Evolutionary conservation across 2,329 filamentous ascomycete genomes (phyloP), one percentile per base, ranked within the genome.

Genomic region (Aspergillus sp.): DNA sequence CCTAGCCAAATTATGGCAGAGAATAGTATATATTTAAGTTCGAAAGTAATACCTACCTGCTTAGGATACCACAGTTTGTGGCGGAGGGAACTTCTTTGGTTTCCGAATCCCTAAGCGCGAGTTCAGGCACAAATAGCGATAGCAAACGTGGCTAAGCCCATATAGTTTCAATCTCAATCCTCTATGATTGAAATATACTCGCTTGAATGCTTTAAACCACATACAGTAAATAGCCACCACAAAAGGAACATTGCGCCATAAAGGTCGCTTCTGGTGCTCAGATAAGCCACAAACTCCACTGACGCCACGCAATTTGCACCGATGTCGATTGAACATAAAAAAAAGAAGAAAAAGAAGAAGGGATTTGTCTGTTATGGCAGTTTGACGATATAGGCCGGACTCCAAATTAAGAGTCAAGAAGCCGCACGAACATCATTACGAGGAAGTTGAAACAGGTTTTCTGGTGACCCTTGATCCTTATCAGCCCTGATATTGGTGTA

Each of bases 381-480:
- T 45, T 27, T 15, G 42, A 27, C 22, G 5, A 15, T 13, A 19
- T 12, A 24, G 19, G 9, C 27, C 27, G 9, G 13, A 9, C 13
- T 27, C 19, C 7, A 24, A 27, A 11, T 45, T 17, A 9, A 20
- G 17, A 48, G 15, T 48, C 11, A 48, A 34, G 45, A 54, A 20
- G 45, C 42, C 27, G 47, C 41, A 13, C 44, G 51, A 15, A 58
- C 54, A 1, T 46, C 56, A 34, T 54, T 54, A 20, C 45, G 34
- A 50, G 60, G 51, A 13, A 49, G 45, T 53, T 56, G 58, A 20
- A 56, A 24, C n/a, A 33, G 57, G 50, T 44, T 24, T 17, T 50
- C 57, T 1, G 59, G 33, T 15, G 56, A 44, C 8, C 41, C 51
- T 41, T 62, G 22, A 24, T 59, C 57, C 49, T 49, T 39, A 11